Base-by-base conservation (phyloP, 192 early-diverging fungal species). In the Pilaira anomala region DNA sequence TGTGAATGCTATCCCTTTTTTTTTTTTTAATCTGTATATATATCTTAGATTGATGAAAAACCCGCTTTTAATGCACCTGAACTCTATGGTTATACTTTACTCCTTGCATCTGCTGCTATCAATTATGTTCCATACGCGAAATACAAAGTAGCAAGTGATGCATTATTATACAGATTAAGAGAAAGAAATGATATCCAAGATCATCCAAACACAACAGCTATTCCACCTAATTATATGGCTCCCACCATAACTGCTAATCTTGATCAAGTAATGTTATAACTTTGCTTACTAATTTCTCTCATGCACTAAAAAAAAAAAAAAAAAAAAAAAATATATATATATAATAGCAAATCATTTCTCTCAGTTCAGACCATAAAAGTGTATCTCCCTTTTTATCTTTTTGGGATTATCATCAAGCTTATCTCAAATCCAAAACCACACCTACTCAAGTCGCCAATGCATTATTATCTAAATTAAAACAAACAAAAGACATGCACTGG, bases 321-420 rank as follows among this genome's bases (percentile, higher is more conserved):
- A 33, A 36, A 54, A 19, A 11, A 30, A 3, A 13, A 4, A 7
- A 21, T 21, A 21, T 6, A 48, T 7, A 21, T 22, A 9, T 36
- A 16, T 14, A 13, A 1, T 58, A 58, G 56, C n/a, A 19, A 42
- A 2, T 24, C 33, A 24, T 28, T 12, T 3, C 8, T 12, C 36
- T 53, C 1, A 33, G 33, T 30, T 30, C 21, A 8, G 50, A 60
- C 3, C 50, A 44, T 22, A 24, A 39, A 39, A 73, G 65, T 24
- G 18, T 28, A 16, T 63, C 65, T 6, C 71, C 55, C 0, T 77
- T 75, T 50, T 54, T 68, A 2, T 67, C 67, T 11, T 78, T 73
- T 18, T 75, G 73, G 28, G 77, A 81, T 28, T 81, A 76, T 73
- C 74, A 78, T 50, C 48, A 73, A n/a, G 69, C 68, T 0, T 81